Base-by-base conservation (phyloP, 495 filamentous ascomycete species). In the Aspergillus nidulans region DNA sequence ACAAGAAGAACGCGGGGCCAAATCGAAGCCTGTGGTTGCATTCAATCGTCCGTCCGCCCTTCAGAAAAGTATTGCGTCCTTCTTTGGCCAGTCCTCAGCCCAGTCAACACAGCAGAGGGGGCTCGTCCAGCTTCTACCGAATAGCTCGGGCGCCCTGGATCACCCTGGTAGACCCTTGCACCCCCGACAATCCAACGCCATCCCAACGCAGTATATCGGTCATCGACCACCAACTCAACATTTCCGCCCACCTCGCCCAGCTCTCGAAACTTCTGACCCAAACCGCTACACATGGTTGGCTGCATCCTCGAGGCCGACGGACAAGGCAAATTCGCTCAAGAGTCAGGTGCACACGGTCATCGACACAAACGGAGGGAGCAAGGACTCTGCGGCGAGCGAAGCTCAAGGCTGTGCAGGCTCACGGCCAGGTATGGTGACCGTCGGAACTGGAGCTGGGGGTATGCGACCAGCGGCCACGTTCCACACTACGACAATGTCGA, bases 401-500 rank as follows among this genome's bases (percentile, higher is more conserved):
- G 57, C 62, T 59, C 64, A 70, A 61, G 60, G 52, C n/a, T 47
- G 56, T 50, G 45, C 53, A 40, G 59, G 32, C 23, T 58, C 63
- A 56, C 51, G 10, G 2, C 30, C 30, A 34, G 30, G 30, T 6
- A 13, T 34, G 15, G 30, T 12, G 30, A 34, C 8, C 30, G 30
- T 34, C 30, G 30, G 30, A 5, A 12, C 56, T 41, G 34, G 59
- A 5, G 30, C 56, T 41, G 34, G 59, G 10, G 56, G 58, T 38
- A 53, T 73, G 40, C 65, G 65, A 32, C 73, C 76, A 9, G 70
- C 71, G 9, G 57, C 66, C 21, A 81, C 76, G 46, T 78, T 77
- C 53, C 79, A 85, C 63, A 77, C 69, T 3, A 84, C 82, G 3
- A 80, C 72, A 12, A 73, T 79, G 69, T 70, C 71, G 26, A 77